These are phyloP conservation scores for Bolboschoenus planiculmis DNA, from an alignment of 176 grass and related monocot genomes.

Conservation along the genomic window DNA sequence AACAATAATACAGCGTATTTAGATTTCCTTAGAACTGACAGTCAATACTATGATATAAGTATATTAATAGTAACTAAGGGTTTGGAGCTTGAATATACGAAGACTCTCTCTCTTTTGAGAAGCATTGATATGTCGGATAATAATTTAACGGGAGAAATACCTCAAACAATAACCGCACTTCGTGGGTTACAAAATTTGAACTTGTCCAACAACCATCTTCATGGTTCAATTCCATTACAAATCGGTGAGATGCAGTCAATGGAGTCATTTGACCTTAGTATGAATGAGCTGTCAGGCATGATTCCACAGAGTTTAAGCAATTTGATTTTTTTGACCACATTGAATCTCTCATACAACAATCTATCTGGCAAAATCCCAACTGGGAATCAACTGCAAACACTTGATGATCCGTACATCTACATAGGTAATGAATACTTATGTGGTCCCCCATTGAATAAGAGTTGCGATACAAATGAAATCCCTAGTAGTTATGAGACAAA, in stretches of 20 bases:
- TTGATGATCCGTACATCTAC: slow-evolving; percentile 26
- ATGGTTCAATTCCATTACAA: slow-evolving; percentile 20
- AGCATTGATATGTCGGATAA: slow-evolving; percentile 28
- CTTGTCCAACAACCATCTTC: slow-evolving; percentile 30
- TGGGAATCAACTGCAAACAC: slow-evolving; percentile 28
- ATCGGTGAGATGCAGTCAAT: slow-evolving; percentile 22
- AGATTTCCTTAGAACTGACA: neutral
- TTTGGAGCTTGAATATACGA: neutral
- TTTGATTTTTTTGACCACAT: neutral
- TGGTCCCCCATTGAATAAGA: slow-evolving; percentile 23
- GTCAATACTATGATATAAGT: neutral
- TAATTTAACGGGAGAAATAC: slow-evolving; percentile 20
- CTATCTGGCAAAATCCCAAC: slow-evolving; percentile 39
- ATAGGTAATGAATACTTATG: slow-evolving; percentile 37
- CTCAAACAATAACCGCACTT: slow-evolving; percentile 14
- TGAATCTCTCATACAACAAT: slow-evolving; percentile 45
- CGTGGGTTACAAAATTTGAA: slow-evolving; percentile 20
- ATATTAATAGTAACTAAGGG: slow-evolving; percentile 10
- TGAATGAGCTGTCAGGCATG: slow-evolving; percentile 29
- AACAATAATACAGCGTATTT: neutral
- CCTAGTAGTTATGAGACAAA: neutral
- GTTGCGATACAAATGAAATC: slow-evolving; percentile 1
- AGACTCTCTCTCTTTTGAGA: neutral
- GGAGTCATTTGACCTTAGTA: slow-evolving; percentile 37
- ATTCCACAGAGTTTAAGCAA: slow-evolving; percentile 33